Evolutionary conservation across 306 rosid species (phyloP).

Genomic region (Trichosanthes cucumerina): DNA sequence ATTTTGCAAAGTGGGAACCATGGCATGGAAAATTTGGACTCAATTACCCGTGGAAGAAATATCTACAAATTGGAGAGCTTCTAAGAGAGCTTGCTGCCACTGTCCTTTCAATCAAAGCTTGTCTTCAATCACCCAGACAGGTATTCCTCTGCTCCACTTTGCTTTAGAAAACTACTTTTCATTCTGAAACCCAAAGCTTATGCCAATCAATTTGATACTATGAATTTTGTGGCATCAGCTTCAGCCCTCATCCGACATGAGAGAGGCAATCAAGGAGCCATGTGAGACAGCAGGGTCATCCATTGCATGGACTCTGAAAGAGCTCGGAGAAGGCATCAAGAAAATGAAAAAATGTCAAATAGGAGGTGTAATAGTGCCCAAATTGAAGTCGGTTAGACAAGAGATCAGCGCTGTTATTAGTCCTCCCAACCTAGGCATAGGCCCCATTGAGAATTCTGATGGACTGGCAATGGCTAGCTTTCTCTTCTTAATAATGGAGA

Average conservation of each 20-base stretch:
- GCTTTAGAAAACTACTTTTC: background rate
- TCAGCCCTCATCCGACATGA: conserved; percentile 26
- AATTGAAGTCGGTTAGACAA: conserved; percentile 38
- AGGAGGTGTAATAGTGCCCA: conserved; percentile 19
- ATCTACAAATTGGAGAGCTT: conserved; percentile 55
- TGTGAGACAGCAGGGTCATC: conserved; percentile 41
- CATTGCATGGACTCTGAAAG: conserved; percentile 34
- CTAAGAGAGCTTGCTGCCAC: conserved; percentile 61
- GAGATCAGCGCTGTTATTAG: conserved; percentile 30
- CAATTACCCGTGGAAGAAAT: conserved; percentile 69
- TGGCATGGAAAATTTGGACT: conserved; percentile 96
- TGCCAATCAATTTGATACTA: no score
- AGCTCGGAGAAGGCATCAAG: conserved; percentile 56
- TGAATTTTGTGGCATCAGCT: background rate
- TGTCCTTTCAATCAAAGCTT: conserved; percentile 32
- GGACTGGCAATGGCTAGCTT: conserved; percentile 39
- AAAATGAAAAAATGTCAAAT: conserved; percentile 41
- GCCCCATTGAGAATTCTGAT: conserved; percentile 27
- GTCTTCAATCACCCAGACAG: conserved; percentile 56
- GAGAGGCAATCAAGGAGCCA: conserved; percentile 23
- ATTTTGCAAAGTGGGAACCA: conserved; percentile 94
- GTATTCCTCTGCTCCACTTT: conserved; percentile 22
- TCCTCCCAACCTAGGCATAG: conserved; percentile 20
- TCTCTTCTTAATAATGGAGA: conserved; percentile 36
- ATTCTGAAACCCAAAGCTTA: no score